Base-by-base conservation (phyloP, 306 rosid genomes). In the Trifolium subterraneum region DNA sequence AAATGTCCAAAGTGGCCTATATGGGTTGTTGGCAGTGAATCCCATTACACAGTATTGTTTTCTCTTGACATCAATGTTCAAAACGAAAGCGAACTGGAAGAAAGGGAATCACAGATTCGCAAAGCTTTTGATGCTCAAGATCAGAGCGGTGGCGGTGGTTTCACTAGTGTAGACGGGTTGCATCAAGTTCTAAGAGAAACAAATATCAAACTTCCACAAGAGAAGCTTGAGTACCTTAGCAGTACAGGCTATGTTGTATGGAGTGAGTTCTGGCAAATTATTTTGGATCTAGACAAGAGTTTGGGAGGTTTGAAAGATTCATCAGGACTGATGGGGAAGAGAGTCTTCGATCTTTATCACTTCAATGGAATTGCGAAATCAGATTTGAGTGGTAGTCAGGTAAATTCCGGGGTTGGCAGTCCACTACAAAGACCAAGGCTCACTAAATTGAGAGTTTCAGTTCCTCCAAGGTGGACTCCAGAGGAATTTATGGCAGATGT, bases 301-400 rank as follows among this genome's bases (percentile, higher is more conserved):
- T 65, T 85, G 70, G 97, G 99, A 78, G 99, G 99, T 74, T 84
- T 94, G 68, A 94, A 92, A 85, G 99, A 94, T 82, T 85, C 97
- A 67, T 90, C 96, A 25, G 96, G 99, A 61, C 80, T 87, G 84
- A 94, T 90, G 97, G 99, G 99, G 70, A 90, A 88, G 86, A 94
- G 90, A 79, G 91, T 92, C 22, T 94, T 94, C 48, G 95, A 90
- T 48, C 95, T 92, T 12, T 94, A 81, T 77, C 99, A 94, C 82
- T 94, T 94, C 81, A 94, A 92, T 60, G 99, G 99, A 76, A 94
- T 94, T 68, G 99, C 99, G 14, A 94, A 94, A 79, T 94, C 99
- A 7, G 99, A 92, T 76, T 64, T 87, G 77, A 94, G 88, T 76
- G 95, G 95, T 19, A 84, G 88, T 82, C 99, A 86, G 61, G 61